Evolutionary conservation across 495 filamentous ascomycete species (phyloP).

Genomic region (Podospora pseudopauciseta): DNA sequence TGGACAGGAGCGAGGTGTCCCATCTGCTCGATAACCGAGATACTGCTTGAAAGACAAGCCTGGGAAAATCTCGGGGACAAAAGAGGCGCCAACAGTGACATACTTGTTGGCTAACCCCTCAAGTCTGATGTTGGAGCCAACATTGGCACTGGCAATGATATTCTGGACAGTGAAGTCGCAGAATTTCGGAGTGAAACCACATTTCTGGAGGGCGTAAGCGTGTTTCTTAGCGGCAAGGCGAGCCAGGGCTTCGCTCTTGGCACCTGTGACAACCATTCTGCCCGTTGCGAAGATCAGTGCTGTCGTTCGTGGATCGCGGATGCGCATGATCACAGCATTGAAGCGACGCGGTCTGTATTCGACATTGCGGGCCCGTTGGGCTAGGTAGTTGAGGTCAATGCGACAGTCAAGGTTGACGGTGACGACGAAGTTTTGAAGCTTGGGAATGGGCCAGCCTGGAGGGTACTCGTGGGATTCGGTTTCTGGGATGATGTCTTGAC

Average conservation of each 20-base stretch:
- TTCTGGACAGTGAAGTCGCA: slow-evolving; percentile 99
- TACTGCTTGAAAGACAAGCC: slow-evolving; percentile 79
- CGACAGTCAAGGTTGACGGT: slow-evolving; percentile 95
- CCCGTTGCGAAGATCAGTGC: slow-evolving; percentile 93
- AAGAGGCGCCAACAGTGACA: slow-evolving; percentile 37
- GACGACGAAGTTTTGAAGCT: slow-evolving; percentile 76
- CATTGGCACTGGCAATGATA: slow-evolving; percentile 89
- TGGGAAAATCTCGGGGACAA: slow-evolving; percentile 95
- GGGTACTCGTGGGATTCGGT: slow-evolving; percentile 8
- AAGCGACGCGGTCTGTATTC: slow-evolving; percentile 98
- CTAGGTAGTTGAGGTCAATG: slow-evolving; percentile 91
- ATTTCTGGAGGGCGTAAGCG: slow-evolving; percentile 94
- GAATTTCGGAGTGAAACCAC: slow-evolving; percentile 93
- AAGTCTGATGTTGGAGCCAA: slow-evolving; percentile 92
- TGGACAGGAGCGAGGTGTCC: no score
- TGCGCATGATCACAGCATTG: slow-evolving; percentile 96
- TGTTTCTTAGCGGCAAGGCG: slow-evolving; percentile 93
- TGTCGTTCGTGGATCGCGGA: slow-evolving; percentile 94
- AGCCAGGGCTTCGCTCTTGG: slow-evolving; percentile 89
- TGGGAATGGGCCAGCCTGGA: slow-evolving; percentile 22
- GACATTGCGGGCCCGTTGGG: slow-evolving; percentile 90
- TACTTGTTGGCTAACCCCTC: slow-evolving; percentile 72
- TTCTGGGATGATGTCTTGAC: background rate
- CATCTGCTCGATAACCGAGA: slow-evolving; percentile 81
- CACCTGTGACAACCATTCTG: slow-evolving; percentile 97